phyloP scores from a whole-genome alignment of 352 stramenopile genomes.

The Pythium insidiosum region DNA sequence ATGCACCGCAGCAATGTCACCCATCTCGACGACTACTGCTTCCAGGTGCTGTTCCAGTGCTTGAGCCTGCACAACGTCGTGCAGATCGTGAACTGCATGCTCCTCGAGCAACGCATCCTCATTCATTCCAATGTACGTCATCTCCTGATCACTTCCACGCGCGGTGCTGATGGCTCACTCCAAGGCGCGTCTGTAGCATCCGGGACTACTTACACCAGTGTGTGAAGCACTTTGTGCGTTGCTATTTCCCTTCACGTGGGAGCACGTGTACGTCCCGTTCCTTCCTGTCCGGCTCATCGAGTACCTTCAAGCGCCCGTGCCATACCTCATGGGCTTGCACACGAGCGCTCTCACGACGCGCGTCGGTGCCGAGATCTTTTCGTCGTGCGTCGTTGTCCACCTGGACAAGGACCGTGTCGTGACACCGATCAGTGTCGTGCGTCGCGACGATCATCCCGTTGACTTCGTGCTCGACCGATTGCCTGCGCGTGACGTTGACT shows the following conservation, averaged over 20 bases:
- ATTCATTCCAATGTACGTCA: constrained; percentile 66
- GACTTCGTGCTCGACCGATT: constrained; percentile 47
- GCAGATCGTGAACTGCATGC: constrained; percentile 73
- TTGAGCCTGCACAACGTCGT: constrained; percentile 76
- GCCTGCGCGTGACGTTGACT: constrained; percentile 33
- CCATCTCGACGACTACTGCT: constrained; percentile 72
- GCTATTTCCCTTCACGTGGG: constrained; percentile 79
- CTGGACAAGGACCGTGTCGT: constrained; percentile 83
- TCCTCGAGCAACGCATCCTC: constrained; percentile 77
- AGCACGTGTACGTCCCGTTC: constrained; percentile 84
- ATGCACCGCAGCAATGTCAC: constrained; percentile 46
- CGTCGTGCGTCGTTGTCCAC: constrained; percentile 75
- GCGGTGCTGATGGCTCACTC: background rate
- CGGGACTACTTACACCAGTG: constrained; percentile 61
- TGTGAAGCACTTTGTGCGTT: constrained; percentile 73
- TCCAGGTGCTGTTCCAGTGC: constrained; percentile 75
- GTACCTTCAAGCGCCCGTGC: constrained; percentile 77
- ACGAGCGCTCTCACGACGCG: constrained; percentile 73
- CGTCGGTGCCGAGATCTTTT: constrained; percentile 64
- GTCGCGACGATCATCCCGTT: constrained; percentile 34
- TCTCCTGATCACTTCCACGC: background rate
- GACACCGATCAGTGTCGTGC: constrained; percentile 50
- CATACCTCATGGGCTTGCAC: constrained; percentile 82
- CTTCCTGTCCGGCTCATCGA: constrained; percentile 77
- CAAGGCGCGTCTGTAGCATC: constrained; percentile 26